Evolutionary conservation across 2,329 filamentous ascomycete genomes (phyloP).

Genomic region (Fusarium haematococcum): DNA sequence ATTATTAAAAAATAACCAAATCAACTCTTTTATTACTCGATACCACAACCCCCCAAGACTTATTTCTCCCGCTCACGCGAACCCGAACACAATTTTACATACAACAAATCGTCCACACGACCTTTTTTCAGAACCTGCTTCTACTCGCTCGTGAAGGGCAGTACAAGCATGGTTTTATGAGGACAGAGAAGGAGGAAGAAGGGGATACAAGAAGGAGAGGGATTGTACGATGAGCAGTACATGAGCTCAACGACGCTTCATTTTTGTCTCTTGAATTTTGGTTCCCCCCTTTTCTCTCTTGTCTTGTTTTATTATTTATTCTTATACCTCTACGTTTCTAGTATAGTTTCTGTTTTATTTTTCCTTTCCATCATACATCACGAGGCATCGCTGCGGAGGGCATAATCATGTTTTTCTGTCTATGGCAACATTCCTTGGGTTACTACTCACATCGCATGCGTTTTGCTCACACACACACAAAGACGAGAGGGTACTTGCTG

Average conservation of each 20-base stretch:
- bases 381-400: slow-evolving; percentile 28
- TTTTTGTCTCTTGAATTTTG: slow-evolving; percentile 14
- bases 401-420: slow-evolving; percentile 22
- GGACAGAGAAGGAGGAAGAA: slow-evolving; percentile 14
- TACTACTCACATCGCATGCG: slow-evolving; percentile 20
- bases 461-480: slow-evolving; percentile 27
- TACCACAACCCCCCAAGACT: slow-evolving; percentile 39
- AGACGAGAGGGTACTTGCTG: slow-evolving; percentile 42
- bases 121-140: slow-evolving; percentile 3
- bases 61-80: slow-evolving; percentile 52
- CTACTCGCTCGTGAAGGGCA: background rate
- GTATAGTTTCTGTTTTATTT: slow-evolving; percentile 18
- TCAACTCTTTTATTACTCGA: slow-evolving; percentile 36
- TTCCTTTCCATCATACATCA: slow-evolving; percentile 15
- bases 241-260: slow-evolving; percentile 13
- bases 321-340: background rate
- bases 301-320: slow-evolving; percentile 16
- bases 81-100: slow-evolving; percentile 35
- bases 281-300: slow-evolving; percentile 26
- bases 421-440: slow-evolving; percentile 24
- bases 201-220: slow-evolving; percentile 8
- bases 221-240: slow-evolving; percentile 1
- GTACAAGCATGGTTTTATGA: background rate
- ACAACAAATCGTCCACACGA: slow-evolving; percentile 32
- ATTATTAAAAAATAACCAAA: slow-evolving; percentile 7